These are phyloP conservation scores for Drechslera avenae DNA, from an alignment of 2,329 filamentous ascomycete genomes.

Conservation along the genomic window DNA sequence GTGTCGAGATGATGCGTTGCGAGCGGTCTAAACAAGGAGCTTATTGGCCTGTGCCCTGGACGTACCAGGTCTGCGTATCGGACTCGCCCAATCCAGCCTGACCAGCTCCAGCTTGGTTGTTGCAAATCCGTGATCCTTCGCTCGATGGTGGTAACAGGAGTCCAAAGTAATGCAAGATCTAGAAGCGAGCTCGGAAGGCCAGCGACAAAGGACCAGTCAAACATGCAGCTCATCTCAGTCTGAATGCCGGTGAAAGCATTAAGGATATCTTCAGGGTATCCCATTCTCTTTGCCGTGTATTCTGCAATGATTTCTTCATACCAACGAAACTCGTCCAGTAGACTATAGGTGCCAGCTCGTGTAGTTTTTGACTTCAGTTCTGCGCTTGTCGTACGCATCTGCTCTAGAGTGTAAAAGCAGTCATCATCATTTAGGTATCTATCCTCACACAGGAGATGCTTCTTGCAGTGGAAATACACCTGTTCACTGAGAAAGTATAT, in stretches of 20 bases:
- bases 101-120: constrained; percentile 9
- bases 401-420: constrained; percentile 2
- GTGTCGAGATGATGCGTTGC: background rate
- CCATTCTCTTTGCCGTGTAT: constrained; percentile 9
- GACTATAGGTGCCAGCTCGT: background rate
- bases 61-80: constrained; percentile 5
- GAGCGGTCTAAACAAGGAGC: background rate
- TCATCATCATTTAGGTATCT: background rate
- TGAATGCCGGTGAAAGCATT: constrained; percentile 10
- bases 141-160: background rate
- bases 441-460: constrained; percentile 3
- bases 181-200: constrained; percentile 1
- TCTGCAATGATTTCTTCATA: constrained; percentile 7
- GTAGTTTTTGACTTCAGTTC: background rate
- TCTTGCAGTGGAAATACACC: constrained; percentile 11
- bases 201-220: constrained; percentile 1
- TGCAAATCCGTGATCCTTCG: background rate
- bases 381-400: background rate
- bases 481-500: constrained; percentile 10
- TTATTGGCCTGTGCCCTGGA: constrained; percentile 4
- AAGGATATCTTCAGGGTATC: constrained; percentile 3
- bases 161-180: constrained; percentile 13
- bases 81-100: too few species aligned
- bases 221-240: constrained; percentile 2
- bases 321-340: constrained; percentile 9